Conservation (phyloP, 2,329 filamentous ascomycete genomes). For the Aspergillus puulaauensis region DNA sequence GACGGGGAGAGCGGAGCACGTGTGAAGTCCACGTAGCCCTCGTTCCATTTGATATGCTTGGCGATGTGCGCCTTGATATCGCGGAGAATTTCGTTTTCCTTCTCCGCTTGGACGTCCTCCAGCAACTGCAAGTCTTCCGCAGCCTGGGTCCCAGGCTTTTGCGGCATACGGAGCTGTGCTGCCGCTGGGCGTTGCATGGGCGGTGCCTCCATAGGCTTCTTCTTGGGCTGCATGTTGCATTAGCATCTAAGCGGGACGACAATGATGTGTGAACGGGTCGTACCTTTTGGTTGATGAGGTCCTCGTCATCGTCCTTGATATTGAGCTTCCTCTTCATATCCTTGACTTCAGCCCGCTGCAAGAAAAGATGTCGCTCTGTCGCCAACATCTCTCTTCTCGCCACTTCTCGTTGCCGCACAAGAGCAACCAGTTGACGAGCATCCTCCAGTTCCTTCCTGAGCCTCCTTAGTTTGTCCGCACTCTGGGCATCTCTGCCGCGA, state of each 20-base stretch:
- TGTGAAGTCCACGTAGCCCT: conserved; percentile 84
- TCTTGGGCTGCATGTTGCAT: conserved; percentile 62
- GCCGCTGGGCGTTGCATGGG: conserved; percentile 61
- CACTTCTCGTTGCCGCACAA: conserved; percentile 77
- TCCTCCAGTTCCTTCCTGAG: conserved; percentile 88
- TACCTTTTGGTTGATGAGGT: conserved; percentile 92
- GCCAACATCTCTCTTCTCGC: conserved; percentile 74
- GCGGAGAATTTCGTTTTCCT: conserved; percentile 73
- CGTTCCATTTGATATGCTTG: conserved; percentile 90
- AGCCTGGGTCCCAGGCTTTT: conserved; percentile 68
- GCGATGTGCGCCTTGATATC: conserved; percentile 85
- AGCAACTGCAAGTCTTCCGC: conserved; percentile 78
- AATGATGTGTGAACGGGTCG: conserved; percentile 30
- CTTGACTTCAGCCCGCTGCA: conserved; percentile 79
- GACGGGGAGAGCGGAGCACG: conserved; percentile 80
- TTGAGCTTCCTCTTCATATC: conserved; percentile 83
- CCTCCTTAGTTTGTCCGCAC: conserved; percentile 90
- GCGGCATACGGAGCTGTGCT: conserved; percentile 67
- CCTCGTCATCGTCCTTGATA: conserved; percentile 91
- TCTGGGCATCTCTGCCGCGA: conserved; percentile 86
- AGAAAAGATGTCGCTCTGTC: conserved; percentile 75
- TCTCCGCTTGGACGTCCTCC: conserved; percentile 74
- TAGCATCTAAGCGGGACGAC: conserved; percentile 37
- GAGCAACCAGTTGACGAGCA: conserved; percentile 73
- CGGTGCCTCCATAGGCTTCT: conserved; percentile 63